These are phyloP conservation scores for Microcera coccophila DNA, from an alignment of 2,329 filamentous ascomycete species.

Conservation along the genomic window DNA sequence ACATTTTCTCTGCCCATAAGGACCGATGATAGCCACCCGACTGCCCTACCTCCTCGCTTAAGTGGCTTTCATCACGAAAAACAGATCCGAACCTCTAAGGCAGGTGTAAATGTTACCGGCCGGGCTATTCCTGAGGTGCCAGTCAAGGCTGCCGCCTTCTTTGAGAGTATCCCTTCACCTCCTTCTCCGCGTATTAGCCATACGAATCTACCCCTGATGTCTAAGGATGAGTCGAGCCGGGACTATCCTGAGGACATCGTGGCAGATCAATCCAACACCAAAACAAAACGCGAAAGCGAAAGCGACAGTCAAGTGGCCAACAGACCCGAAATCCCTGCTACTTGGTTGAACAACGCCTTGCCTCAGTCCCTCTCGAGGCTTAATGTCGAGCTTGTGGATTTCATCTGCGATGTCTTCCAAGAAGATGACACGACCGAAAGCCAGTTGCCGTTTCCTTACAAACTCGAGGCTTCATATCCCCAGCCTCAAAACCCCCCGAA, in stretches of 20 bases:
- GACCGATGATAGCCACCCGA: constrained; percentile 29
- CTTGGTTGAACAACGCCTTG: constrained; percentile 32
- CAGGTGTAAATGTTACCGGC: constrained; percentile 21
- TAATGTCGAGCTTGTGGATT: constrained; percentile 53
- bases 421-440: constrained; percentile 54
- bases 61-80: constrained; percentile 35
- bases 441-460: neutral
- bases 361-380: constrained; percentile 57
- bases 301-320: neutral
- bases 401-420: constrained; percentile 58
- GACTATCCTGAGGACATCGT: constrained; percentile 21
- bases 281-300: neutral
- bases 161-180: constrained; percentile 36
- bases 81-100: constrained; percentile 30
- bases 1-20: constrained; percentile 22
- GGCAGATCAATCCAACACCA: constrained; percentile 19
- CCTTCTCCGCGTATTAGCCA: too few species aligned
- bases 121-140: constrained; percentile 35
- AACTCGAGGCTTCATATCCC: constrained; percentile 6
- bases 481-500: constrained; percentile 11
- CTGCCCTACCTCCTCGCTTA: constrained; percentile 29
- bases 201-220: constrained; percentile 6
- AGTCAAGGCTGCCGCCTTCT: constrained; percentile 35
- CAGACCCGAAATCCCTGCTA: constrained; percentile 2
- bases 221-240: constrained; percentile 5